Percentiles rank a stretch among this genome's conserved stretches.
These are phyloP conservation scores for Kwoniella shandongensis DNA, from an alignment of 768 basidiomycete species.

Conservation along the genomic window DNA sequence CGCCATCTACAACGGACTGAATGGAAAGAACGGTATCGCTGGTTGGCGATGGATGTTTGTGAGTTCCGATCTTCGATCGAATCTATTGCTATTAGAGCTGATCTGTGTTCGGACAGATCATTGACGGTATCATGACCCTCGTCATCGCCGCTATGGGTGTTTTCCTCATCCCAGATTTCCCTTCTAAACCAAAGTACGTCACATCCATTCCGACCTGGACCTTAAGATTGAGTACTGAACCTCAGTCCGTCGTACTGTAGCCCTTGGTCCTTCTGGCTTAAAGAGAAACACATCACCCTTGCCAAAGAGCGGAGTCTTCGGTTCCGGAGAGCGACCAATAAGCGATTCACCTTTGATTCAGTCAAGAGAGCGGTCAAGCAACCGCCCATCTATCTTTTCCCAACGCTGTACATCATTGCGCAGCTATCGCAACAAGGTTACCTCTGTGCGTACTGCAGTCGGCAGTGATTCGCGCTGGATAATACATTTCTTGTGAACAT, in stretches of 20 bases:
- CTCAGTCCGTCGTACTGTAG: constrained; percentile 6
- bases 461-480: background rate
- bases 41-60: constrained; percentile 9
- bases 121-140: constrained; percentile 8
- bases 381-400: constrained; percentile 37
- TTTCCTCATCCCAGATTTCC: constrained; percentile 2
- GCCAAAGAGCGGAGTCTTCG: constrained; percentile 26
- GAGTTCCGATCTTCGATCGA: background rate
- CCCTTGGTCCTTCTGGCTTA: constrained; percentile 45
- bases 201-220: background rate
- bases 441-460: constrained; percentile 24
- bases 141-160: background rate
- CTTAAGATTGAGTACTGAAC: background rate
- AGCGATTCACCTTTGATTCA: constrained; percentile 31
- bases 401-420: constrained; percentile 31
- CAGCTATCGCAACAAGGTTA: constrained; percentile 39
- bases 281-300: constrained; percentile 25
- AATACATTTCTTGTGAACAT: background rate
- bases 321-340: constrained; percentile 33
- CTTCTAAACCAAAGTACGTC: constrained; percentile 1
- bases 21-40: background rate
- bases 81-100: no score
- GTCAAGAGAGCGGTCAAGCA: constrained; percentile 30
- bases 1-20: background rate
- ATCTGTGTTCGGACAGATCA: background rate